Base-by-base conservation (phyloP, 2,329 filamentous ascomycete genomes). In the Xylariomycetidae sp. region DNA sequence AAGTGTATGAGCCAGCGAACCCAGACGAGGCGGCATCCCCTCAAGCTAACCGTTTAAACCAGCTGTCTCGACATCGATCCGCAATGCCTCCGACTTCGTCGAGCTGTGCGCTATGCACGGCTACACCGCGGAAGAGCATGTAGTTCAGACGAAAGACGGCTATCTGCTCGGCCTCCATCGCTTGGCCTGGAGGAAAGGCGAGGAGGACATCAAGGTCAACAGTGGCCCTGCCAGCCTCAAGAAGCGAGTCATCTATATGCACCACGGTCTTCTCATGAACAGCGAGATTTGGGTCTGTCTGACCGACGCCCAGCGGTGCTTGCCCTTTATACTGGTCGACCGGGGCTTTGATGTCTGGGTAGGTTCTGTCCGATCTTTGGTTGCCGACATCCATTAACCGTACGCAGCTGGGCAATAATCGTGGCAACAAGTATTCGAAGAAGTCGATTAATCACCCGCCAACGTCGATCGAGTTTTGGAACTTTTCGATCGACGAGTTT, bases 381-480 rank as follows among this genome's bases (percentile, higher is more conserved):
- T 16, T 10, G 13, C 12, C 16, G 10, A 10, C 15, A n/a, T 13
- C 1, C 8, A 18, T 16, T 29, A 12, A 29, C 26, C 15, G 7
- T 13, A 10, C 25, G 19, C 39, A 85, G 85, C 71, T 98, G 42
- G 92, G 92, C 31, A 98, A 98, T 60, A 98, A 98, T 54, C 81
- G 92, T 22, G 92, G 92, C 31, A 98, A 98, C 72, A 98, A 98
- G 58, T 98, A 98, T 64, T 95, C 88, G 28, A 98, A 96, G 61
- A 98, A 98, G 63, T 89, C 81, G 3, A 76, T 89, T 32, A 73
- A 81, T 38, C 68, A 70, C 42, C 82, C 86, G 1, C 89, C 92
- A 0, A 82, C 77, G 1, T 82, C 84, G 3, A 65, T 72, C 23
- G 70, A 76, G 10, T 98, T 98, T 59, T 98, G 92, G 92, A 82